Conservation (phyloP, 1,139 yeast genomes). For the Scheffersomyces insectosa region DNA sequence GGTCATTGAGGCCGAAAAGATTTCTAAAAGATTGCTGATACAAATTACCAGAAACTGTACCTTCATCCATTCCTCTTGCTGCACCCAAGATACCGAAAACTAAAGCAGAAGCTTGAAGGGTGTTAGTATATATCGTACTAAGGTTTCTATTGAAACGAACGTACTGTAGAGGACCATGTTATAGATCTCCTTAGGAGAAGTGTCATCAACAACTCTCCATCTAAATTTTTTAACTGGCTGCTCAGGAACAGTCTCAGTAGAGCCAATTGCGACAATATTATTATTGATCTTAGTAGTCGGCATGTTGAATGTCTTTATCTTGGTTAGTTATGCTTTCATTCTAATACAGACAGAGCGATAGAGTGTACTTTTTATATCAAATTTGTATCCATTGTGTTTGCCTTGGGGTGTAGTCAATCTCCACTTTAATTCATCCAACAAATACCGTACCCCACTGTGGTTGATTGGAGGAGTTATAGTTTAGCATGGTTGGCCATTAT, state of each 20-base stretch:
- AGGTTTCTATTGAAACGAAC: conserved; percentile 48
- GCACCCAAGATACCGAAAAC: conserved; percentile 35
- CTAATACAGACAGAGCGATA: no score
- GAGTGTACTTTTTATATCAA: no score
- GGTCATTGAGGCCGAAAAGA: conserved; percentile 49
- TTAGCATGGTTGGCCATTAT: no score
- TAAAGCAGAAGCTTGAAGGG: neutral
- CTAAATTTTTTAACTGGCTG: conserved; percentile 7
- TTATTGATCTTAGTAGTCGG: neutral
- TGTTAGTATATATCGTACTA: conserved; percentile 13
- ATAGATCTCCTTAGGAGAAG: conserved; percentile 50
- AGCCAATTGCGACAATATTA: neutral
- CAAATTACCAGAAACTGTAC: conserved; percentile 46
- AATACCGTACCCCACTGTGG: no score
- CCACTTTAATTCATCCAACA: no score
- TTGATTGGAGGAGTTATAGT: no score
- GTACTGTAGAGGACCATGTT: conserved; percentile 51
- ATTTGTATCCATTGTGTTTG: no score
- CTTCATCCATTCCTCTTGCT: conserved; percentile 67
- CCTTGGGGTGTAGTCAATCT: no score
- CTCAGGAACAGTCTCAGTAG: neutral
- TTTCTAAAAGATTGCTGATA: conserved; percentile 44
- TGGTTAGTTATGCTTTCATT: no score
- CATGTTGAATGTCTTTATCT: neutral
- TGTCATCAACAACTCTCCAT: conserved; percentile 17